Conservation (phyloP, 192 early-diverging fungal species). For the Obelidium mucronatum region DNA sequence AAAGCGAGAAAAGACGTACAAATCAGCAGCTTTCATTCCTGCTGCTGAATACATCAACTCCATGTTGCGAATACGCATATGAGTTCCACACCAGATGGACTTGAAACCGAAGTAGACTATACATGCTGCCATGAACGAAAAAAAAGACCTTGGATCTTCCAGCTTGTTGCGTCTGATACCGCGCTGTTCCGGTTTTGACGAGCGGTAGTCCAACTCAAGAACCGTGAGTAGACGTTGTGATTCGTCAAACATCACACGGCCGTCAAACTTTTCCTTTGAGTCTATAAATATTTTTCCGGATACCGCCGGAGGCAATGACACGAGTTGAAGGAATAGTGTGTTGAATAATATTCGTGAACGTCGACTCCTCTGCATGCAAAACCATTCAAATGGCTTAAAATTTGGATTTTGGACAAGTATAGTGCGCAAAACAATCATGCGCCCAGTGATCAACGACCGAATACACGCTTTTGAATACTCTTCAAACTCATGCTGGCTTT, state of each 20-base stretch:
- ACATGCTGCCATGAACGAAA: slow-evolving; percentile 24
- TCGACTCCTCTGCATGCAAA: not conserved
- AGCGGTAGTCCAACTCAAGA: slow-evolving; percentile 24
- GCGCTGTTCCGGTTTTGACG: slow-evolving; percentile 2
- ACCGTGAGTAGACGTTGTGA: slow-evolving; percentile 25
- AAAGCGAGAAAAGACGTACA: slow-evolving; percentile 15
- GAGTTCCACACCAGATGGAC: slow-evolving; percentile 37
- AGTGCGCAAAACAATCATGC: not conserved
- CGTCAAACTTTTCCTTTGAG: not conserved
- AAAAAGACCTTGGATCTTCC: slow-evolving; percentile 26
- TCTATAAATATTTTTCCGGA: not conserved
- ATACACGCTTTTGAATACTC: not conserved
- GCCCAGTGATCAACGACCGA: not conserved
- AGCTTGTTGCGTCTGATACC: slow-evolving; percentile 13
- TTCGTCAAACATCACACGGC: slow-evolving; percentile 32
- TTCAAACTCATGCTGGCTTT: slow-evolving; percentile 7
- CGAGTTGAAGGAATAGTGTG: not conserved
- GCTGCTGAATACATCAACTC: slow-evolving; percentile 28
- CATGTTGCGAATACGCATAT: slow-evolving; percentile 31
- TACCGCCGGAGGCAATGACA: not conserved
- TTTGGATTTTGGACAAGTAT: slow-evolving; percentile 1
- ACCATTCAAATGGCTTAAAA: not conserved
- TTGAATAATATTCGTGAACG: not conserved
- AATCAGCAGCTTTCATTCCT: not conserved
- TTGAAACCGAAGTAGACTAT: slow-evolving; percentile 3